Evolutionary conservation across 1,139 yeast species (phyloP), one percentile per base, ranked within the genome.

Genomic region (Suhomyces yuchorum): DNA sequence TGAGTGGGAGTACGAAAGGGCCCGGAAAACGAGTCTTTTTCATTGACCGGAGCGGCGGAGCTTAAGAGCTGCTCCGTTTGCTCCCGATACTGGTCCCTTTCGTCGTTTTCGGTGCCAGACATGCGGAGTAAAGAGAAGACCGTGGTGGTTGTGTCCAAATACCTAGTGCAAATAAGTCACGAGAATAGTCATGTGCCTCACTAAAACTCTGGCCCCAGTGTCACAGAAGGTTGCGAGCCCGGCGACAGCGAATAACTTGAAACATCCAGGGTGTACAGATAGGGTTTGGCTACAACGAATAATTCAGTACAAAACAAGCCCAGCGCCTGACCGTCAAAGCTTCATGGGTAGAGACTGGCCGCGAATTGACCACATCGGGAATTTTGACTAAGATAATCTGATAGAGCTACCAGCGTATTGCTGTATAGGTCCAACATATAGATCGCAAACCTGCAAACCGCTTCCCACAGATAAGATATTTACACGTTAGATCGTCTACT

Each of bases 11-110:
- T 37, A 5, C 30, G 39, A 11, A 37, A 22, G n/a, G 26, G 18
- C 19, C 30, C 30, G 18, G 26, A 22, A 14, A 37, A 14, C 20
- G 39, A 14, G 39, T 22, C 39, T 23, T 37, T 37, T 37, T 37
- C 28, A 11, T n/a, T 24, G 18, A 8, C 18, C 24, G n/a, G n/a
- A 12, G 30, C 30, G 14, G 38, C 43, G 8, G 40, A 15, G 22
- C 26, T 36, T 37, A 44, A 37, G 11, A 39, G 47, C 15, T 23
- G 33, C 17, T 44, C 47, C 15, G 40, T 33, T 20, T 36, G 35
- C 14, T 38, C 39, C 3, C 44, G 34, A 19, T 44, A 44, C 41
- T 26, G 20, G 24, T 44, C 47, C 23, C 37, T 40, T 19, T 44
- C 41, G 37, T 44, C 44, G 30, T n/a, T 20, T 11, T 39, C 40